Conservation (phyloP, 208 protist genomes). For the Vickermania ingenoplastis region DNA sequence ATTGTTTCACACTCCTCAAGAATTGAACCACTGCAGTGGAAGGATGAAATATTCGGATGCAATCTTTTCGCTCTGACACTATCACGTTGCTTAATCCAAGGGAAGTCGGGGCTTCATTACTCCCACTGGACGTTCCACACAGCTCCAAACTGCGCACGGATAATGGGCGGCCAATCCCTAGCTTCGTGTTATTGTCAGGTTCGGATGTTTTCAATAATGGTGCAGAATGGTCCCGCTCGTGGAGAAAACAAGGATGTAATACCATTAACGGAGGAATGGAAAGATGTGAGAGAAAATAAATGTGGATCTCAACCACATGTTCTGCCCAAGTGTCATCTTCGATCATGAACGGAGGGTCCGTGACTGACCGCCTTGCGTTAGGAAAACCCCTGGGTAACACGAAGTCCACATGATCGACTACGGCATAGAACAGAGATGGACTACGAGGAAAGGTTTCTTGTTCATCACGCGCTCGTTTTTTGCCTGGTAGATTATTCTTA, state of each 20-base stretch:
- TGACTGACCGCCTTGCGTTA: slow-evolving; percentile 39
- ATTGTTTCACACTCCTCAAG: slow-evolving; percentile 12
- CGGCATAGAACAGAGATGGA: slow-evolving; percentile 58
- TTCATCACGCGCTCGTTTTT: background rate
- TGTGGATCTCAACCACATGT: slow-evolving; percentile 61
- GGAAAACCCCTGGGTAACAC: slow-evolving; percentile 64
- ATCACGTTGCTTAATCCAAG: too few species aligned
- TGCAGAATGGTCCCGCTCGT: slow-evolving; percentile 15
- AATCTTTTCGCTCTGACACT: slow-evolving; percentile 36
- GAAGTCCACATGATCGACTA: slow-evolving; percentile 64
- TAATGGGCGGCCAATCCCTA: too few species aligned
- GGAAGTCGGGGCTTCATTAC: too few species aligned
- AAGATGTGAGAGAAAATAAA: slow-evolving; percentile 52
- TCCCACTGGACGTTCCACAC: too few species aligned
- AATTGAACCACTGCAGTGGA: slow-evolving; percentile 21
- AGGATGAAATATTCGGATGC: slow-evolving; percentile 49
- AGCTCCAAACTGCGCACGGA: too few species aligned
- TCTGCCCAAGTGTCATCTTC: slow-evolving; percentile 80
- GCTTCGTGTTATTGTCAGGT: too few species aligned
- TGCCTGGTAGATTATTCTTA: background rate
- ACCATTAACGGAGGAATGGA: slow-evolving; percentile 41
- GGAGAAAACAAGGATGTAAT: slow-evolving; percentile 40
- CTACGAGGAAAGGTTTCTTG: slow-evolving; percentile 3
- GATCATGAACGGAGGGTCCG: slow-evolving; percentile 58
- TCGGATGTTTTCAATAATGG: too few species aligned